These are phyloP conservation scores for Epichloe scottii DNA, from an alignment of 2,329 filamentous ascomycete species.

Conservation along the genomic window DNA sequence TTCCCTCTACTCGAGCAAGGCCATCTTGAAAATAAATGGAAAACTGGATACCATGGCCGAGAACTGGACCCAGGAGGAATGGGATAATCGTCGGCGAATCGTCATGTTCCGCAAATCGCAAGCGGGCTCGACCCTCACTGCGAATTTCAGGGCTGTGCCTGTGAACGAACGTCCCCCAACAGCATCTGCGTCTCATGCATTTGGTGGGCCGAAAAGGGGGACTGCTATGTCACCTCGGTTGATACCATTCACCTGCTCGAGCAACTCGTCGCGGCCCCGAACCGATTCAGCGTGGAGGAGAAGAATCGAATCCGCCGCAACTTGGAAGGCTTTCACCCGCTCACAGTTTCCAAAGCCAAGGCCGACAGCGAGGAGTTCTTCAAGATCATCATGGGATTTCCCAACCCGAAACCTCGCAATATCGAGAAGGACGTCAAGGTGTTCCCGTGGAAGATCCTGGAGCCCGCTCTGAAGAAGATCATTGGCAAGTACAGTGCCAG, in stretches of 20 bases:
- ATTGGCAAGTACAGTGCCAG: slow-evolving; percentile 81
- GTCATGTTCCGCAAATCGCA: slow-evolving; percentile 82
- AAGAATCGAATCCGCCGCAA: slow-evolving; percentile 97
- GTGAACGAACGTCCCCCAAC: slow-evolving; percentile 69
- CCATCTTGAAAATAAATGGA: slow-evolving; percentile 70
- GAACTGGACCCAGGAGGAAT: slow-evolving; percentile 74
- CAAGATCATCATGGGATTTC: slow-evolving; percentile 97
- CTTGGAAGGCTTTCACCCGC: slow-evolving; percentile 81
- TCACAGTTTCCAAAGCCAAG: slow-evolving; percentile 90
- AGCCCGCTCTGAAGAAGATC: slow-evolving; percentile 87
- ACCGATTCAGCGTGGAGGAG: slow-evolving; percentile 87
- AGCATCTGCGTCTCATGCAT: slow-evolving; percentile 97
- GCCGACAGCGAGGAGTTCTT: slow-evolving; percentile 92
- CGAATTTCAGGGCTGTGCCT: slow-evolving; percentile 67
- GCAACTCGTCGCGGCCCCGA: slow-evolving; percentile 62
- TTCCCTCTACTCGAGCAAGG: slow-evolving; percentile 72
- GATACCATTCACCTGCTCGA: slow-evolving; percentile 95
- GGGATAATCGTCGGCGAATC: slow-evolving; percentile 64
- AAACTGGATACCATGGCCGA: slow-evolving; percentile 76
- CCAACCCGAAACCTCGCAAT: slow-evolving; percentile 86
- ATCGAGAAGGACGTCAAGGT: slow-evolving; percentile 99
- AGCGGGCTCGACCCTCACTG: slow-evolving; percentile 65
- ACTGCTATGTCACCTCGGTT: slow-evolving; percentile 90
- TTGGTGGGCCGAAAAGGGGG: slow-evolving; percentile 82
- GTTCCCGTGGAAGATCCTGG: slow-evolving; percentile 88